These are phyloP conservation scores for Russula olivacea DNA, from an alignment of 768 basidiomycete species.

Conservation along the genomic window DNA sequence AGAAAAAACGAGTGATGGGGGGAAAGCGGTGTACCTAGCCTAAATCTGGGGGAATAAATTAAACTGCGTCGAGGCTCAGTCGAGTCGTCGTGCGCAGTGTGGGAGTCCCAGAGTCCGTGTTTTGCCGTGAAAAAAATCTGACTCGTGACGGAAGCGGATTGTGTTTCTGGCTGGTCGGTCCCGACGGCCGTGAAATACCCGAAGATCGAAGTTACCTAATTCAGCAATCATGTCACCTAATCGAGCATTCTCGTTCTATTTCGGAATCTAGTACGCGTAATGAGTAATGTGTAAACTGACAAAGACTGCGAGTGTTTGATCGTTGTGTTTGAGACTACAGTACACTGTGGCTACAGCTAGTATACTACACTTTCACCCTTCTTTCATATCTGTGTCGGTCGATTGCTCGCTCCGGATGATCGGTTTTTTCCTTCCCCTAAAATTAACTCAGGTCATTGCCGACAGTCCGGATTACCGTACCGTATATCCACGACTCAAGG, in stretches of 20 bases:
- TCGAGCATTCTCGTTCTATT: neutral
- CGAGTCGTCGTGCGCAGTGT: no score
- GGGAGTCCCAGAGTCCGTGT: no score
- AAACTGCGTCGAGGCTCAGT: no score
- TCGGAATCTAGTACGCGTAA: neutral
- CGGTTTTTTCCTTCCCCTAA: neutral
- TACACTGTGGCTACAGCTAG: no score
- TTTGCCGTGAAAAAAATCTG: neutral
- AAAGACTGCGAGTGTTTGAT: no score
- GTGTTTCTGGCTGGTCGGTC: neutral
- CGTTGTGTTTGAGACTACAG: no score
- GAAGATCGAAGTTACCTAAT: neutral
- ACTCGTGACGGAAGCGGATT: neutral
- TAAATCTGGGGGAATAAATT: no score
- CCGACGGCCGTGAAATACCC: neutral
- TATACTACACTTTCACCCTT: neutral
- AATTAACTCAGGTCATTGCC: neutral
- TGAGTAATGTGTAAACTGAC: neutral
- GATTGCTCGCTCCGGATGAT: neutral
- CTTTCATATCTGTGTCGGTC: neutral
- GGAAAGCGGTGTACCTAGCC: no score
- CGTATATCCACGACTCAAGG: neutral
- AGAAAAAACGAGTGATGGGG: no score
- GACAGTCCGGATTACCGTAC: neutral
- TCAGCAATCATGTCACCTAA: slow-evolving; percentile 7